Evolutionary conservation across 768 basidiomycete species (phyloP), one percentile per base, ranked within the genome.

Genomic region (Megacollybia marginata): DNA sequence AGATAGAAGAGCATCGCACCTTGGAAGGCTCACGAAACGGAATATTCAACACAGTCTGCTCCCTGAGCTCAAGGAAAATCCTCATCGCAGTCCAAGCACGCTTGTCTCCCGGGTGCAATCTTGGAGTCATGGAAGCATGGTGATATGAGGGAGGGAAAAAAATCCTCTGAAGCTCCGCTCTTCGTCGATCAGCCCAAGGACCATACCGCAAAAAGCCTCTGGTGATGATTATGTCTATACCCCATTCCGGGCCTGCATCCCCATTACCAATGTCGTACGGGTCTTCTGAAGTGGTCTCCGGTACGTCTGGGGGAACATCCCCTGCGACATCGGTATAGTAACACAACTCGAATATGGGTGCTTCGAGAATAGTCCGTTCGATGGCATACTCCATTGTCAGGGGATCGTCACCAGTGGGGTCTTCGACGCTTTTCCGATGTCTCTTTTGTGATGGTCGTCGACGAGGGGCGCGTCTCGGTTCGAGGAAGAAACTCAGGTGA

Each of bases 151-250:
- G 71, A 5, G 95, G 95, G 54, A 93, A 92, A 65, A 98, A 94
- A 0, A 77, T 69, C 35, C 72, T 76, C 62, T 96, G 94, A 18
- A 97, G 66, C 51, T 88, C 79, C 12, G 73, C 79, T 43, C 93
- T 74, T 65, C 96, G 95, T 20, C 94, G 77, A 67, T 98, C 95
- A 19, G 93, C 87, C 95, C 95, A 98, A 4, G 95, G 95, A 5
- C 95, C 95, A 61, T 97, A 98, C 16, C 80, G 77, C 33, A 96
- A 55, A 33, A 74, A 63, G 0, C 91, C 94, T 15, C 83, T 82
- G 51, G 80, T 71, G n/a, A 97, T 70, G 15, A 84, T 75, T 15
- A 98, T 56, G 59, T 98, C 90, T 20, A 96, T 68, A 2, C 94
- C 95, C 90, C 93, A 98, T 60, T 98, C 91, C 6, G 95, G 95